Base-by-base conservation (phyloP, 2,329 filamentous ascomycete genomes). In the Akanthomyces lecanii region DNA sequence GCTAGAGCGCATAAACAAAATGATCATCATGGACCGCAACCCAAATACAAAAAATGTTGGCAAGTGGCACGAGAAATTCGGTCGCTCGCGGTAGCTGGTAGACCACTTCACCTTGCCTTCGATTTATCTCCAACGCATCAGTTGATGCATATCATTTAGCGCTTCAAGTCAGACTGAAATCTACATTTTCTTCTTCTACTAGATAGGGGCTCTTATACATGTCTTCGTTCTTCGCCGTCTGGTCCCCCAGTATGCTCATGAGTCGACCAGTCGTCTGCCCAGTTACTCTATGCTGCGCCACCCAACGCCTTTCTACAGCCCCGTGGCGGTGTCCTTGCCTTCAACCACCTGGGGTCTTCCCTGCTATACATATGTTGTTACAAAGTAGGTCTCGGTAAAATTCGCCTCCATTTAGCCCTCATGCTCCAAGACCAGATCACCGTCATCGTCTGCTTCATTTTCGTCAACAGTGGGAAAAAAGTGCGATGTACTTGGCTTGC, bases 41-140 rank as follows among this genome's bases (percentile, higher is more conserved):
- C 59, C 53, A 21, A 65, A 65, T 44, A 67, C 69, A 1, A 68
- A 67, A 16, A 71, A 68, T 61, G 73, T 78, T 71, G 82, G 82
- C 36, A 86, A 85, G 67, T 87, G 84, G 84, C 84, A 87, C 68
- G 84, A 86, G 72, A 82, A 77, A 66, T 87, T 87, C 71, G 83
- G 79, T 3, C 74, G 72, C 67, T 77, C 73, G 25, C 74, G 82
- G 66, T 84, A 56, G 36, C 45, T 14, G 11, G 5, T 18, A 36
- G n/a, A 12, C 2, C 16, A 7, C 11, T 7, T 28, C 18, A 18
- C n/a, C 11, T 44, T 55, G 16, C 5, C 52, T 55, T 30, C 28
- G 6, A 30, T 30, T 21, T 18, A 52, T 14, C 21, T 21, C 18
- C 45, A n/a, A 4, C n/a, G 44, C 12, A 38, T 38, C 33, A 38